Evolutionary conservation across 306 rosid species (phyloP), one percentile per base, ranked within the genome.

Genomic region (Inga laurina): DNA sequence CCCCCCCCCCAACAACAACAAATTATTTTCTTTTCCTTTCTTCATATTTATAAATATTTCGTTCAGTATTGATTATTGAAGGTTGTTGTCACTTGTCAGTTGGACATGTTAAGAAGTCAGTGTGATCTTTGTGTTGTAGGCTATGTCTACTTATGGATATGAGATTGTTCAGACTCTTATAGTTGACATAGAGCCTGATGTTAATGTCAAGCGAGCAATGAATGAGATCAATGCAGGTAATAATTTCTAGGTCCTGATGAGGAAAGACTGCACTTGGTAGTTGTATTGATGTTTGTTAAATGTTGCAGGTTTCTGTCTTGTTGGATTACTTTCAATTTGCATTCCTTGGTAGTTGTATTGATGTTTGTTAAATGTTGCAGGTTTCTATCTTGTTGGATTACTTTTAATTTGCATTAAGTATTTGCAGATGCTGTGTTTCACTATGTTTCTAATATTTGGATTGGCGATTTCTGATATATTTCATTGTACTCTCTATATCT

Each of bases 221-320:
- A 91, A 93, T 0, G 97, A 93, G 86, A 90, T 89, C 83, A 89
- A 89, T 82, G 95, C 95, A 70, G 97, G 94, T 93, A 88, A 76
- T 37, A 59, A 76, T 45, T 45, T 59, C 37, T 64, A n/a, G 11
- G 61, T 66, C 45, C 37, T 83, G 24, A 5, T 15, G 34, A 44
- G 74, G 66, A 48, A 44, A 45, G 49, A 66, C 21, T 72, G 65
- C 39, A 24, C 57, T 81, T 19, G 76, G 37, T 67, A 74, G 43
- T 34, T 78, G 45, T 12, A 41, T 18, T 37, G 51, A 70, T 70
- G 51, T 10, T 41, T 70, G 22, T 7, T 37, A 35, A 35, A 18
- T 44, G 15, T 59, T 46, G 46, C 37, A 37, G 62, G 45, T 82
- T 43, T 8, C 56, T 62, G 15, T 32, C 27, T 43, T 41, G n/a